These are phyloP conservation scores for Aspergillus bombycis DNA, from an alignment of 2,329 filamentous ascomycete genomes.

Conservation along the genomic window DNA sequence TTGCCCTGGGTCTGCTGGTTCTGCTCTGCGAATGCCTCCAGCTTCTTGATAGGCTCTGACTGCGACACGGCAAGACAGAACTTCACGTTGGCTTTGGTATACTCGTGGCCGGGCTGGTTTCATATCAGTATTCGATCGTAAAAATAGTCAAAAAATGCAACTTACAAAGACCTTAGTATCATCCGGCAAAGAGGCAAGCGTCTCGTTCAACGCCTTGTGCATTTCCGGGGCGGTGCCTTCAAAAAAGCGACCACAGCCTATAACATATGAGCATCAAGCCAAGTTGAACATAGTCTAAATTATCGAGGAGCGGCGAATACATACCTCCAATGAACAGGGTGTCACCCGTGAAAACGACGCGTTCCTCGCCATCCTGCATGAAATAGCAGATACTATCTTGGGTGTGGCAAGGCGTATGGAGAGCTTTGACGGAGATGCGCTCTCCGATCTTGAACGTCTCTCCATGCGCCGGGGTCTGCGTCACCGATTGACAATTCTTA, in stretches of 20 bases:
- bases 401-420: slow-evolving; percentile 98
- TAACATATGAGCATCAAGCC: background rate
- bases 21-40: slow-evolving; percentile 74
- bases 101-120: slow-evolving; percentile 85
- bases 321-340: slow-evolving; percentile 90
- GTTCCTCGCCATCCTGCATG: slow-evolving; percentile 74
- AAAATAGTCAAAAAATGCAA: slow-evolving; percentile 18
- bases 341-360: slow-evolving; percentile 91
- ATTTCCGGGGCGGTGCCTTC: slow-evolving; percentile 89
- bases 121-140: background rate
- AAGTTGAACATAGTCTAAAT: background rate
- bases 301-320: slow-evolving; percentile 9
- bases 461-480: slow-evolving; percentile 72
- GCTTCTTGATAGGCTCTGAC: slow-evolving; percentile 73
- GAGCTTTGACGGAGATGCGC: slow-evolving; percentile 75
- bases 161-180: slow-evolving; percentile 89
- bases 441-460: slow-evolving; percentile 80
- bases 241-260: slow-evolving; percentile 93
- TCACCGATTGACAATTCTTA: slow-evolving; percentile 80
- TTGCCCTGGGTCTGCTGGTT: slow-evolving; percentile 91
- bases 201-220: slow-evolving; percentile 89
- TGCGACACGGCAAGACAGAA: slow-evolving; percentile 79
- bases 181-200: slow-evolving; percentile 76
- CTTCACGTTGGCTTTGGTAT: slow-evolving; percentile 95
- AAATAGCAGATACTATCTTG: slow-evolving; percentile 98